phyloP scores from a whole-genome alignment of 768 basidiomycete genomes.

The Trametes coccinea region DNA sequence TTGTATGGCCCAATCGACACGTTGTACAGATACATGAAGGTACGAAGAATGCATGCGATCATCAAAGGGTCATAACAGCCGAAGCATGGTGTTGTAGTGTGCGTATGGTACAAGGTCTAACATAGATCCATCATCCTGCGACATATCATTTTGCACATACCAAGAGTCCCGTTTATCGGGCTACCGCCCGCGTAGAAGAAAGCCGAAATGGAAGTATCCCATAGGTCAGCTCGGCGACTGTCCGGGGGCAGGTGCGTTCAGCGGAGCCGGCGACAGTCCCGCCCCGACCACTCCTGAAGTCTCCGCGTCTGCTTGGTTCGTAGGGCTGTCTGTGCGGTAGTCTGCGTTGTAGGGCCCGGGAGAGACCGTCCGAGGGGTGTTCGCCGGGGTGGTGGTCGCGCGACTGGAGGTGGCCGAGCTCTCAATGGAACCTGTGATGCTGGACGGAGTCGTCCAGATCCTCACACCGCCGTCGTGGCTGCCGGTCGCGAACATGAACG shows the following conservation, averaged over 20 bases:
- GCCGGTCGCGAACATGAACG: conserved; percentile 73
- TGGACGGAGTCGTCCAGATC: conserved; percentile 54
- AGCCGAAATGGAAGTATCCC: neutral
- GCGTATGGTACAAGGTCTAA: conserved; percentile 5
- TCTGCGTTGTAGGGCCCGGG: conserved; percentile 22
- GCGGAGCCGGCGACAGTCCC: neutral
- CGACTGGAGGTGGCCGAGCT: conserved; percentile 13
- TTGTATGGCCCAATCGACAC: too few relatives aligned
- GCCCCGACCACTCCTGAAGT: neutral
- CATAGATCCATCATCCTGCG: conserved; percentile 1
- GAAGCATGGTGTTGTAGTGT: neutral
- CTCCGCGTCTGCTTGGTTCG: neutral
- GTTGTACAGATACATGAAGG: conserved; percentile 13
- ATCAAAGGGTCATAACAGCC: neutral
- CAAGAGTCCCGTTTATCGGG: neutral
- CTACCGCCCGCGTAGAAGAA: neutral
- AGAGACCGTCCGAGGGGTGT: conserved; percentile 22
- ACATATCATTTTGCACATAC: conserved; percentile 10
- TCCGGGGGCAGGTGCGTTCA: neutral
- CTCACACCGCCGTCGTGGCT: conserved; percentile 75
- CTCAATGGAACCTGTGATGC: conserved; percentile 7
- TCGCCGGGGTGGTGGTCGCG: conserved; percentile 12
- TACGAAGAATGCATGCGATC: conserved; percentile 6
- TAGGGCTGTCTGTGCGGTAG: conserved; percentile 20
- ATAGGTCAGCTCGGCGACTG: neutral